Percentiles rank a stretch among this genome's conserved stretches.
phyloP scores from a whole-genome alignment of 1,284 basidiomycete genomes.

The Wolfiporia cocos region DNA sequence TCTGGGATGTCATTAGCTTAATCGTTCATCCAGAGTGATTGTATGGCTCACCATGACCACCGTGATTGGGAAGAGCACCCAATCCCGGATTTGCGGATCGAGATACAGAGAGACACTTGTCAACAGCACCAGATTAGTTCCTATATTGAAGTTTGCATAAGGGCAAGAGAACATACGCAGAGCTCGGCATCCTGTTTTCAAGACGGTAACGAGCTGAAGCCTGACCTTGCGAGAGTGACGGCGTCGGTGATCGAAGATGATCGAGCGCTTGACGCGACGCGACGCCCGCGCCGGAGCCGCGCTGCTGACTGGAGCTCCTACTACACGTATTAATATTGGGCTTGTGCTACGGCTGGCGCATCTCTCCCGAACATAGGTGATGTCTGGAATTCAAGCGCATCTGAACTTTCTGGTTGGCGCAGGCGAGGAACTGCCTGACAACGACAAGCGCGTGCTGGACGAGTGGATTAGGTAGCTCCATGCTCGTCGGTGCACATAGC shows the following conservation, averaged over 20 bases:
- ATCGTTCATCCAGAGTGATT: neutral
- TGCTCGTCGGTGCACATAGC: too few relatives aligned
- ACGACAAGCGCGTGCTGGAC: slow-evolving; percentile 27
- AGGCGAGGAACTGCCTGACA: slow-evolving; percentile 22
- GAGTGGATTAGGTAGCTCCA: slow-evolving; percentile 35
- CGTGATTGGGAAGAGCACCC: slow-evolving; percentile 96
- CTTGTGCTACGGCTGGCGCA: neutral
- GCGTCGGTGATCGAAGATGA: neutral
- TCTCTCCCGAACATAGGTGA: neutral
- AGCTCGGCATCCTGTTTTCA: slow-evolving; percentile 20
- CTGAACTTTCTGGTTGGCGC: slow-evolving; percentile 25
- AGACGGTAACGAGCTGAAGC: too few relatives aligned
- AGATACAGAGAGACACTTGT: slow-evolving; percentile 74
- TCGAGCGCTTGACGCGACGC: neutral
- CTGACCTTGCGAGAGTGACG: too few relatives aligned
- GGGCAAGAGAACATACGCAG: slow-evolving; percentile 18
- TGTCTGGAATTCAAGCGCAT: slow-evolving; percentile 17
- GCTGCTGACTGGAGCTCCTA: neutral
- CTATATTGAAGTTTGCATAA: neutral
- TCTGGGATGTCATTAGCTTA: slow-evolving; percentile 36
- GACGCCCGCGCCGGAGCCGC: neutral
- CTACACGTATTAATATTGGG: neutral
- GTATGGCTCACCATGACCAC: slow-evolving; percentile 81
- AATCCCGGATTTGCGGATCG: slow-evolving; percentile 90
- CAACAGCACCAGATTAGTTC: too few relatives aligned